Percentiles rank a stretch among this genome's conserved stretches.
phyloP scores from a whole-genome alignment of 495 filamentous ascomycete species.

The Astrocystis sublimbata region DNA sequence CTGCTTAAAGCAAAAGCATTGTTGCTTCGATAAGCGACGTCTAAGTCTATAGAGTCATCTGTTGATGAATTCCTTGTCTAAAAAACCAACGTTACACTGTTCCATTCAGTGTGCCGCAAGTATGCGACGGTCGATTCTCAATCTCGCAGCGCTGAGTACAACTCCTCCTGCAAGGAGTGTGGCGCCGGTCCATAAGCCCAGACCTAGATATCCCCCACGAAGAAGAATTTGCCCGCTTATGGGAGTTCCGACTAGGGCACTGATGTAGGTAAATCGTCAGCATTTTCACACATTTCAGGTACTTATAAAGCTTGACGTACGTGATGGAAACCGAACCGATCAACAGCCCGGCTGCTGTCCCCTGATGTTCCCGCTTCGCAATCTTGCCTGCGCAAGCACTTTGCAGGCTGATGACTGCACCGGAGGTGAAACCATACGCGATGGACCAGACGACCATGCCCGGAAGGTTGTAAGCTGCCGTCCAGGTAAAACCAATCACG shows the following conservation, averaged over 20 bases:
- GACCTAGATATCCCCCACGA: slow-evolving; percentile 34
- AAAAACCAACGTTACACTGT: too few relatives aligned
- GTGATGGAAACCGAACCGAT: slow-evolving; percentile 39
- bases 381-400: slow-evolving; percentile 26
- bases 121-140: too few relatives aligned
- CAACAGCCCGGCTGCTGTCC: slow-evolving; percentile 49
- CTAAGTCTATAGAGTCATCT: too few relatives aligned
- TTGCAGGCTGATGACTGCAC: slow-evolving; percentile 28
- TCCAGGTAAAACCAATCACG: slow-evolving; percentile 43
- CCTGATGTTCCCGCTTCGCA: slow-evolving; percentile 31
- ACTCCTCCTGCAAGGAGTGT: slow-evolving; percentile 20
- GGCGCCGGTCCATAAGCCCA: slow-evolving; percentile 26
- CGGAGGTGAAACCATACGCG: slow-evolving; percentile 32
- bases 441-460: slow-evolving; percentile 39
- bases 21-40: too few relatives aligned
- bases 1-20: too few relatives aligned
- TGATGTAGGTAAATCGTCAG: too few relatives aligned
- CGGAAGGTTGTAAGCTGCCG: slow-evolving; percentile 34
- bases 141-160: slow-evolving; percentile 16
- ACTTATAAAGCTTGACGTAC: too few relatives aligned
- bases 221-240: slow-evolving; percentile 45
- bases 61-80: too few relatives aligned
- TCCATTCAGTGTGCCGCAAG: too few relatives aligned
- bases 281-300: too few relatives aligned
- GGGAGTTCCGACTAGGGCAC: slow-evolving; percentile 45